A percentile compares a stretch with the other conserved stretches of the same genome.
phyloP scores from a whole-genome alignment of 108 stramenopile species.

The Nitzschia sp. region DNA sequence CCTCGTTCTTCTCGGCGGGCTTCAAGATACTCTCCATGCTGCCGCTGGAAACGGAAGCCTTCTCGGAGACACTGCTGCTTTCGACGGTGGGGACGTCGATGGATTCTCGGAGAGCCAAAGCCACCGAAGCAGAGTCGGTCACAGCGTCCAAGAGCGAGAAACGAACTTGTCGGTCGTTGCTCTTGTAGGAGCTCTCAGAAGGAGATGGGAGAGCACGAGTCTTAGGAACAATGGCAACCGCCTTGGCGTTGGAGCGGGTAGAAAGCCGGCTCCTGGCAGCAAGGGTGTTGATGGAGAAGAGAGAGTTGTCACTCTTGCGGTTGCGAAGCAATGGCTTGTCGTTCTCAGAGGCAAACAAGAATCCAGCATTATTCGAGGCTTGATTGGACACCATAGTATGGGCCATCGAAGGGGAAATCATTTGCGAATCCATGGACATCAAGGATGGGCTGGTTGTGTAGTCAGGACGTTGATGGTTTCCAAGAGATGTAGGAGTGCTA shows the following conservation, averaged over 20 bases:
- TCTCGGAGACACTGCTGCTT: conserved; percentile 8
- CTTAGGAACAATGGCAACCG: conserved; percentile 4
- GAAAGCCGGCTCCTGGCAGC: conserved; percentile 38
- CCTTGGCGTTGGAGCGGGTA: conserved; percentile 22
- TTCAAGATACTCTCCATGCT: too few relatives aligned
- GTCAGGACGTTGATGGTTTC: not conserved
- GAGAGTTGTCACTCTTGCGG: conserved; percentile 1
- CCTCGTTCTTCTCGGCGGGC: not conserved
- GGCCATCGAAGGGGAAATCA: conserved; percentile 15
- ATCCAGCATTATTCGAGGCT: conserved; percentile 37
- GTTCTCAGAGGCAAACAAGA: conserved; percentile 38
- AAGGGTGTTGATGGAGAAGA: conserved; percentile 37
- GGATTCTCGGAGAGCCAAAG: conserved; percentile 17
- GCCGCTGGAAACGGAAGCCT: too few relatives aligned
- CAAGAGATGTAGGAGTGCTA: not conserved
- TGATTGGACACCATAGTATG: conserved; percentile 43
- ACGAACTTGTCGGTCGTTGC: conserved; percentile 32
- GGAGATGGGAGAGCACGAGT: not conserved
- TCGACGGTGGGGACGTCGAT: conserved; percentile 34
- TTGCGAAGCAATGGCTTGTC: not conserved
- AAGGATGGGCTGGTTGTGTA: conserved; percentile 18
- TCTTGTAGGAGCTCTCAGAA: conserved; percentile 3
- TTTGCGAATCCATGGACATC: conserved; percentile 37
- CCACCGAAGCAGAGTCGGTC: not conserved
- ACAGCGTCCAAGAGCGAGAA: conserved; percentile 24